phyloP scores from a whole-genome alignment of 2,329 filamentous ascomycete genomes.

The Aspergillus thermomutatus region DNA sequence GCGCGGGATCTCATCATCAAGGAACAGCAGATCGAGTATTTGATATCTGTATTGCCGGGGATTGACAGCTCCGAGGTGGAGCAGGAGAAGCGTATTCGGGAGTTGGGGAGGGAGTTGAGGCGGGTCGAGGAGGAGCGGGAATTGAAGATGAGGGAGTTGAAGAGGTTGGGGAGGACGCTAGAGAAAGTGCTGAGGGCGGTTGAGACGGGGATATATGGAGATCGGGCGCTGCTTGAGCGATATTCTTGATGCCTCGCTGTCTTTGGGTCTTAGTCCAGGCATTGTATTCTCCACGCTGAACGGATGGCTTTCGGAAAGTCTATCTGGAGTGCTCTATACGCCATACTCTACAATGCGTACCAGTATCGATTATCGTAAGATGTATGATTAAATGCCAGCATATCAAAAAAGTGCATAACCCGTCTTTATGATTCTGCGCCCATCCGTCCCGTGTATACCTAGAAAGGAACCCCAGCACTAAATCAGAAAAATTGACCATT shows the following conservation, averaged over 20 bases:
- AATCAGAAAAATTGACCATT: background rate
- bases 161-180: constrained; percentile 36
- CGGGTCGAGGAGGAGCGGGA: constrained; percentile 43
- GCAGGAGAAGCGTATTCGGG: constrained; percentile 43
- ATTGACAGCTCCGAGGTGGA: constrained; percentile 43
- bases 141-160: constrained; percentile 42
- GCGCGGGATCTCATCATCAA: constrained; percentile 50
- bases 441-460: background rate
- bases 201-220: constrained; percentile 35
- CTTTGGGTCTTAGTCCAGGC: background rate
- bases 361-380: background rate
- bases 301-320: background rate
- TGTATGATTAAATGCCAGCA: background rate
- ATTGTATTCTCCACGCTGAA: no score
- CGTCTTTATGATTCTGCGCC: background rate
- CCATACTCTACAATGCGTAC: background rate
- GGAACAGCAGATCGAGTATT: constrained; percentile 49
- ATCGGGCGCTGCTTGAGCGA: constrained; percentile 6
- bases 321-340: background rate
- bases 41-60: constrained; percentile 46
- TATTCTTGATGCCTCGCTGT: background rate
- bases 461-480: background rate
- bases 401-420: background rate
- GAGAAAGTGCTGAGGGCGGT: constrained; percentile 43
- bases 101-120: constrained; percentile 43